Evolutionary conservation across 2,329 filamentous ascomycete genomes (phyloP), one percentile per base, ranked within the genome.

Genomic region (Ceratocystis diversiconidia): DNA sequence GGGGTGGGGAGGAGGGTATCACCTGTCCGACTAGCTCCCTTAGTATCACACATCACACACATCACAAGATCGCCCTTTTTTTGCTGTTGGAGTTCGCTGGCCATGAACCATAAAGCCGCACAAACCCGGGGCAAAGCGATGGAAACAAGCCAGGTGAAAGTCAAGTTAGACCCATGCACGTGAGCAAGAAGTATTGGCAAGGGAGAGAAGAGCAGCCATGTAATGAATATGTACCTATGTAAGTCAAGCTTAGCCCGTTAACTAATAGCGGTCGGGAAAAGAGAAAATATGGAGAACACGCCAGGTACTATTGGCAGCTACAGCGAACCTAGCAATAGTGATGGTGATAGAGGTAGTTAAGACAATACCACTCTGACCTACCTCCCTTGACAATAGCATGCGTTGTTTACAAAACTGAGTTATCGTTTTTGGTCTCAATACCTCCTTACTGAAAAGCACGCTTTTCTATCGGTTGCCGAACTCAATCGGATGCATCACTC

Each of bases 71-170:
- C 2, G 10, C n/a, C 46, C 46, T n/a, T 19, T 22, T 46, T 46
- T 48, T 5, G 3, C 10, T 52, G 3, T 52, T 59, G 55, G 55
- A n/a, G 55, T 19, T 59, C 5, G 55, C 32, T 28, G 3, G 48
- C 48, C 22, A 1, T 52, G 19, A 5, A 10, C 48, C 5, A 52
- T 59, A 59, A 59, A 59, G 55, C 55, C 55, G 55, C 15, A 8
- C n/a, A 28, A 36, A 59, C n/a, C 55, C 55, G 55, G 55, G 55
- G 55, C 55, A 30, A 59, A 59, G 28, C 55, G 17, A n/a, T 30
- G 17, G 32, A 22, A 17, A 25, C 19, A 52, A 25, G 48, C 8
- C 7, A 15, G 3, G 48, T 30, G 10, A 41, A 41, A 15, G 36
- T 1, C 10, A 3, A 15, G 28, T 36, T 28, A 59, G 55, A 36